Conservation (phyloP, 1,284 basidiomycete genomes). For the Acaromyces ingoldii region DNA sequence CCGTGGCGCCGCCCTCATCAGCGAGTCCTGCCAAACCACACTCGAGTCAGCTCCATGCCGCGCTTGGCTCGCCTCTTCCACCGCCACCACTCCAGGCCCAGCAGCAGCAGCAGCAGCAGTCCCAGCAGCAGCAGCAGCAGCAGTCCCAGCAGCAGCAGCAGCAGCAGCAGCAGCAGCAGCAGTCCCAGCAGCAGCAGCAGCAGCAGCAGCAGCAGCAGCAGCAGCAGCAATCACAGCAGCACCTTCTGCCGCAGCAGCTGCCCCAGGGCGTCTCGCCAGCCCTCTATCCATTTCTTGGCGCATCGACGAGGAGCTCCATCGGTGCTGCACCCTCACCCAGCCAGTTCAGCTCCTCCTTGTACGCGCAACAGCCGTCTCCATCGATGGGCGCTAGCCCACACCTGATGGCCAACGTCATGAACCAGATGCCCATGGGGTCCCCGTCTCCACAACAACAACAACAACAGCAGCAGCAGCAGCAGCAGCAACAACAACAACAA, state of each 20-base stretch:
- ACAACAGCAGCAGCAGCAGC: neutral
- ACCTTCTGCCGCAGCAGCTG: neutral
- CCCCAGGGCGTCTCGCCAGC: neutral
- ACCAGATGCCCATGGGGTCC: too few relatives aligned
- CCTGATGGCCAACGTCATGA: constrained; percentile 10
- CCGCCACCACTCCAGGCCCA: too few relatives aligned
- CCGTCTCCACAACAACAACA: neutral
- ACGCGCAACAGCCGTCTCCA: neutral
- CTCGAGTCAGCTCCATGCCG: too few relatives aligned
- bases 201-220: neutral
- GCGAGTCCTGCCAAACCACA: too few relatives aligned
- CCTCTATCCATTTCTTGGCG: constrained; percentile 3
- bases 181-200: neutral
- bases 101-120: too few relatives aligned
- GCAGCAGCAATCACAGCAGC: constrained; percentile 5
- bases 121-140: too few relatives aligned
- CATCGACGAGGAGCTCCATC: neutral
- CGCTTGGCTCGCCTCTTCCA: too few relatives aligned
- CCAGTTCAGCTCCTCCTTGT: neutral
- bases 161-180: constrained; percentile 3
- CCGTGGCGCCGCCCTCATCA: too few relatives aligned
- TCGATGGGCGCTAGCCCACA: constrained; percentile 8
- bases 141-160: too few relatives aligned
- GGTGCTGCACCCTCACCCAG: neutral
- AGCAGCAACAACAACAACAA: neutral